These are phyloP conservation scores for Fonsecaea pedrosoi DNA, from an alignment of 2,329 filamentous ascomycete genomes.

Conservation along the genomic window DNA sequence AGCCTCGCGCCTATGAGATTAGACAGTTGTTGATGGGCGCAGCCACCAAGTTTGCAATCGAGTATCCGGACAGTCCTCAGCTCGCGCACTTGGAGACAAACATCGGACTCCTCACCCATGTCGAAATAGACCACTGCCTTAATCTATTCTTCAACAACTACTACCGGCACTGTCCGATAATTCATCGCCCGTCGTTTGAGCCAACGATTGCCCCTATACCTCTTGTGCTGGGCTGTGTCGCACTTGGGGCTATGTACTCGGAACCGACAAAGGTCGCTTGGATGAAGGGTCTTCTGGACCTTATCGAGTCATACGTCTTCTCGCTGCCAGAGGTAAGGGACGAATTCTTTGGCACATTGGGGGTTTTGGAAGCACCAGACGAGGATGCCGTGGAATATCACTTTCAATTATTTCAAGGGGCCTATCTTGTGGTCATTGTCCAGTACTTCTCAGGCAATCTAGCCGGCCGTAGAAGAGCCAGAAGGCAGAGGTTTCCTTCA, in stretches of 20 bases:
- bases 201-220: conserved; percentile 47
- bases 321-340: conserved; percentile 41
- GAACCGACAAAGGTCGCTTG: conserved; percentile 27
- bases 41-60: conserved; percentile 18
- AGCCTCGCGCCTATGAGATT: conserved; percentile 32
- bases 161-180: conserved; percentile 53
- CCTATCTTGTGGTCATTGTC: conserved; percentile 49
- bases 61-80: conserved; percentile 25
- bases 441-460: conserved; percentile 55
- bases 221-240: conserved; percentile 50
- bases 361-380: conserved; percentile 38
- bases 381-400: conserved; percentile 44
- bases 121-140: conserved; percentile 37
- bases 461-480: conserved; percentile 50
- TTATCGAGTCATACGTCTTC: conserved; percentile 46
- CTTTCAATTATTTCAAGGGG: conserved; percentile 53
- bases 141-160: conserved; percentile 54
- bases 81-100: conserved; percentile 17
- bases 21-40: conserved; percentile 29
- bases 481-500: conserved; percentile 52
- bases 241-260: conserved; percentile 57
- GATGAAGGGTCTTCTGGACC: conserved; percentile 41
- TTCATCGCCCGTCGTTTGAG: conserved; percentile 53
- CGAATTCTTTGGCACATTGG: conserved; percentile 51
- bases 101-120: conserved; percentile 44